Evolutionary conservation across 805 yeast species (phyloP), one percentile per base, ranked within the genome.

Genomic region (Zygosaccharomyces siamensis): DNA sequence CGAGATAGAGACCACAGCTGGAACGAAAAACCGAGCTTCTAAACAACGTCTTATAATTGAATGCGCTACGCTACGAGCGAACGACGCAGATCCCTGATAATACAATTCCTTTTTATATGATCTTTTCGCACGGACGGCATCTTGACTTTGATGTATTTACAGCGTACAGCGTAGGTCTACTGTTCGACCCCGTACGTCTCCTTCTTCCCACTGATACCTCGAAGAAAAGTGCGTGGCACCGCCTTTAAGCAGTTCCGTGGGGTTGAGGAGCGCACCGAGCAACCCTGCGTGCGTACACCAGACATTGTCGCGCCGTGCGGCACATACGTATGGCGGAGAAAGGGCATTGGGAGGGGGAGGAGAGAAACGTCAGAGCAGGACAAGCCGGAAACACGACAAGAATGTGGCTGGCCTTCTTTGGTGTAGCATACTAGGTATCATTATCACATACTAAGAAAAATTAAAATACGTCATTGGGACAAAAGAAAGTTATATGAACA

Each of bases 81-180:
- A 14, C 16, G 3, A 16, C 21, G 11, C 37, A 33, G 37, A 33
- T 14, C 20, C 16, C 7, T 14, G 37, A 16, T 14, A 18, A 33
- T 33, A 33, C 11, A 8, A 33, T 33, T 41, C 26, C 36, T 11
- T 20, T 23, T 41, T 41, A 41, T 41, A 41, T 30, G 20, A 18
- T 41, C 36, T 26, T 33, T 41, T 41, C 16, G 24, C 24, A 28
- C 44, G 44, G 44, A 28, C 26, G 41, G 41, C 37, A 33, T 20
- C 20, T 18, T 18, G 20, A 18, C 20, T 18, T 18, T 2, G 20
- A 18, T 33, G 6, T 8, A 7, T 10, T 3, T 14, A 33, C 21
- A 18, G 7, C 24, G 5, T 14, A 33, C 21, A 33, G 16, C 16
- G 37, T 14, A 14, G 23, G 21, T 14, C 37, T 21, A 33, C 21